Percentiles rank a stretch among this genome's conserved stretches.
These are phyloP conservation scores for Stylosanthes scabra DNA, from an alignment of 331 rosid genomes.

Conservation along the genomic window DNA sequence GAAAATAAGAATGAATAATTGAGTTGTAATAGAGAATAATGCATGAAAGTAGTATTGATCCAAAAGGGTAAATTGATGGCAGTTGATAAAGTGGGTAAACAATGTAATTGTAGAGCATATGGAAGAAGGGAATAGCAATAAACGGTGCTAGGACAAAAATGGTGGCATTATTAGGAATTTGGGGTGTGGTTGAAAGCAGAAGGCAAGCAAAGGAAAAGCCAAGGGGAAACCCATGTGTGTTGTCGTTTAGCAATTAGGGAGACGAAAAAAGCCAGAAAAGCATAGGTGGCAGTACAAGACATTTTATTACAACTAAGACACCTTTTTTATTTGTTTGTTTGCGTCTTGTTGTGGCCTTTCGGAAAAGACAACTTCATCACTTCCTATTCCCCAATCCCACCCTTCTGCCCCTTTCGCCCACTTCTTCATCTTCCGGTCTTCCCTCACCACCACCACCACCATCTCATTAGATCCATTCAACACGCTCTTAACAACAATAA, in stretches of 20 bases:
- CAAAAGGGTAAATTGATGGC: constrained; percentile 25
- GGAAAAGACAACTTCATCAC: constrained; percentile 16
- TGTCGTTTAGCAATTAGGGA: constrained; percentile 40
- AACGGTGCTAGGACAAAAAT: constrained; percentile 33
- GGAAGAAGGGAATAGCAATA: constrained; percentile 8
- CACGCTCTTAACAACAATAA: background rate
- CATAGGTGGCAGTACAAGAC: constrained; percentile 32
- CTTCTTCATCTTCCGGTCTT: background rate
- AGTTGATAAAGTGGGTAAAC: too few relatives aligned
- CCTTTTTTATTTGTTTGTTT: constrained; percentile 16
- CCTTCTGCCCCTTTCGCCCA: constrained; percentile 23
- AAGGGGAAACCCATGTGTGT: constrained; percentile 10
- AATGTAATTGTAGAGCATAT: too few relatives aligned
- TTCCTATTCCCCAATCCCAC: constrained; percentile 24
- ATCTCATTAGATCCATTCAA: constrained; percentile 28
- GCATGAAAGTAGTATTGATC: constrained; percentile 3
- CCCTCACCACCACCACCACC: constrained; percentile 4
- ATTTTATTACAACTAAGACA: constrained; percentile 47
- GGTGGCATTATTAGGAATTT: constrained; percentile 8
- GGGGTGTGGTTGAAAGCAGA: constrained; percentile 34
- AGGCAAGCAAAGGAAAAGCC: too few relatives aligned
- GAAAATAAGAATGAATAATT: too few relatives aligned
- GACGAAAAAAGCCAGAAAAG: constrained; percentile 35
- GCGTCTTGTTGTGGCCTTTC: constrained; percentile 44
- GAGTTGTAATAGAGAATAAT: too few relatives aligned